These are phyloP conservation scores for Dacryopinax primogenitus DNA, from an alignment of 768 basidiomycete species.

Conservation along the genomic window DNA sequence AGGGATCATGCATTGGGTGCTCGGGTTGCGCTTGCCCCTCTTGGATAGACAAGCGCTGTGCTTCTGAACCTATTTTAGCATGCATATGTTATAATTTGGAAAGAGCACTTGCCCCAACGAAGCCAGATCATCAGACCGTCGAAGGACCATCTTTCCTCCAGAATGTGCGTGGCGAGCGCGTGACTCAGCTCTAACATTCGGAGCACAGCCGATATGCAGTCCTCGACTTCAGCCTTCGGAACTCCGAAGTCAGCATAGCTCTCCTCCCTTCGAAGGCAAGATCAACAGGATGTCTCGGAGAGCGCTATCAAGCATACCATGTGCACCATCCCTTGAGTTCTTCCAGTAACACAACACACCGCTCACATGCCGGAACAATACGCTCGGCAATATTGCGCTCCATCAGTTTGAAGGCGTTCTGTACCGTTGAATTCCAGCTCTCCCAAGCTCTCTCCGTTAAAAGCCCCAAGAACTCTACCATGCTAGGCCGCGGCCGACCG, in stretches of 20 bases:
- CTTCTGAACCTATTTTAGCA: neutral
- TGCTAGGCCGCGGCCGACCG: conserved; percentile 55
- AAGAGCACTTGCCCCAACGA: conserved; percentile 42
- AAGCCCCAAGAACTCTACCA: conserved; percentile 54
- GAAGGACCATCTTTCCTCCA: conserved; percentile 58
- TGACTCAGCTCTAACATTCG: conserved; percentile 50
- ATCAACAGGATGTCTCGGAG: conserved; percentile 12
- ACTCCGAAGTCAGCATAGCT: conserved; percentile 45
- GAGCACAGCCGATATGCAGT: conserved; percentile 41
- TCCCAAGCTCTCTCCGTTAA: neutral
- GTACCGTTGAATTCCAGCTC: neutral
- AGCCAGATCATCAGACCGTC: conserved; percentile 70
- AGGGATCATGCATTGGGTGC: conserved; percentile 51
- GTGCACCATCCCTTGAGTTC: conserved; percentile 68
- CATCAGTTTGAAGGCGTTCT: neutral
- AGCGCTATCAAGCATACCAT: conserved; percentile 35
- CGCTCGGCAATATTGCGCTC: neutral
- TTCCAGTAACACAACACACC: conserved; percentile 59
- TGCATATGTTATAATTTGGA: neutral
- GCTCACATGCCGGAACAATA: conserved; percentile 52
- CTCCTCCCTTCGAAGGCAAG: conserved; percentile 36
- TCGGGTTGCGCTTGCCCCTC: conserved; percentile 34
- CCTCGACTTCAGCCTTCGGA: conserved; percentile 35
- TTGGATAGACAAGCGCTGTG: neutral
- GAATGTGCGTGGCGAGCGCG: conserved; percentile 55